Conservation (phyloP, 1,284 basidiomycete species). For the Laetiporus sulphureus region DNA sequence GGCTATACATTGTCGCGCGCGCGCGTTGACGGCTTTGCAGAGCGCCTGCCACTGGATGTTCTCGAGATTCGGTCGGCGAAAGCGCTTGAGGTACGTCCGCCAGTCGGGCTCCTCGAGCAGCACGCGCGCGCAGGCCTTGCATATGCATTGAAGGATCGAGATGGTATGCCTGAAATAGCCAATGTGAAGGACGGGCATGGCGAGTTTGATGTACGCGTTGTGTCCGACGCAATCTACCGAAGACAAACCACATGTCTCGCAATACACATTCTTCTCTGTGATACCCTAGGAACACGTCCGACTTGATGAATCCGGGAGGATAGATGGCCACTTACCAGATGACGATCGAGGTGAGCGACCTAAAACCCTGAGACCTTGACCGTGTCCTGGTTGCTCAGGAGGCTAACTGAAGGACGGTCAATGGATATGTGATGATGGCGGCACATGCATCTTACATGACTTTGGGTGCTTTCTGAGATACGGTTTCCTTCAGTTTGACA, state of each 20-base stretch:
- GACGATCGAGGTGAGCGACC: conserved; percentile 85
- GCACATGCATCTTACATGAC: conserved; percentile 65
- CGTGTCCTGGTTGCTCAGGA: conserved; percentile 88
- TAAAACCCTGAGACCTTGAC: conserved; percentile 94
- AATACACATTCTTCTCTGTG: conserved; percentile 88
- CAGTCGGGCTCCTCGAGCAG: conserved; percentile 89
- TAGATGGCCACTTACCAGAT: conserved; percentile 51
- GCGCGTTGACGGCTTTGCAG: conserved; percentile 84
- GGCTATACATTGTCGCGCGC: conserved; percentile 88
- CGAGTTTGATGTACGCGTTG: conserved; percentile 95
- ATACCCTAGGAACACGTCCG: conserved; percentile 65
- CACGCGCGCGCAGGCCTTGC: conserved; percentile 96
- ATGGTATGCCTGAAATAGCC: conserved; percentile 98
- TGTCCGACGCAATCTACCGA: conserved; percentile 97
- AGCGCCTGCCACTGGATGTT: conserved; percentile 87
- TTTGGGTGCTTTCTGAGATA: conserved; percentile 85
- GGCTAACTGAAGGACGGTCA: conserved; percentile 55
- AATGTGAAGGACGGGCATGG: conserved; percentile 95
- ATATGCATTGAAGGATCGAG: conserved; percentile 90
- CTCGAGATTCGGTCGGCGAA: conserved; percentile 88
- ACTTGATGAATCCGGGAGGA: conserved; percentile 3
- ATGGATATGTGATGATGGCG: neutral
- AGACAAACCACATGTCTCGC: conserved; percentile 92
- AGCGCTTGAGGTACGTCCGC: conserved; percentile 79
- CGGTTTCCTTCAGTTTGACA: conserved; percentile 74